Evolutionary conservation across 1,139 yeast species (phyloP).

Genomic region (Yamadazyma membranifaciens): DNA sequence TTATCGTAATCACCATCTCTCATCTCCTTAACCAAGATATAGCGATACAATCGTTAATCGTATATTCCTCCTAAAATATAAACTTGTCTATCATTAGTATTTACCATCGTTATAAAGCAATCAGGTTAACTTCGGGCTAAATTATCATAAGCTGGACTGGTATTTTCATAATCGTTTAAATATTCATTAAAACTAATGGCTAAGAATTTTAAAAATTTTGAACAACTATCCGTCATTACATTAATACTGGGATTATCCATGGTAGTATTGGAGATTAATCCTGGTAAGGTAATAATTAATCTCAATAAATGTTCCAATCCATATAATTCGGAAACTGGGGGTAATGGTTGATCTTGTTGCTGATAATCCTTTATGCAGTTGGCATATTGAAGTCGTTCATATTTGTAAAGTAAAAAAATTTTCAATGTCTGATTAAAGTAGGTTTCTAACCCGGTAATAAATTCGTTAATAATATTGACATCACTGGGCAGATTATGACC

Average conservation of each 20-base stretch:
- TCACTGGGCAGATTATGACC: slow-evolving; percentile 23
- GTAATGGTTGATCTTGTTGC: slow-evolving; percentile 19
- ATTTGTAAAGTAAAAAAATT: slow-evolving; percentile 71
- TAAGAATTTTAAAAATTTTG: slow-evolving; percentile 53
- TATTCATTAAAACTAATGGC: slow-evolving; percentile 47
- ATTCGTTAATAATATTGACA: slow-evolving; percentile 62
- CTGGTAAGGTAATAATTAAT: slow-evolving; percentile 75
- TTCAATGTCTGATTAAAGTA: slow-evolving; percentile 81
- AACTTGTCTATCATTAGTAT: no score
- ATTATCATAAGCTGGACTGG: slow-evolving; percentile 64
- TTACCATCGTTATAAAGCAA: no score
- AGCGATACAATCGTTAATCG: no score
- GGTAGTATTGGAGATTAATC: slow-evolving; percentile 68
- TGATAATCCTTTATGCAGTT: slow-evolving; percentile 39
- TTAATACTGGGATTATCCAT: slow-evolving; percentile 79
- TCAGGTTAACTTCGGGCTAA: slow-evolving; percentile 22
- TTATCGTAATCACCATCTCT: not conserved
- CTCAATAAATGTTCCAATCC: slow-evolving; percentile 80
- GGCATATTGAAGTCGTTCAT: slow-evolving; percentile 79
- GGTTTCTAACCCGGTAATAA: slow-evolving; percentile 62
- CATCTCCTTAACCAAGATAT: no score
- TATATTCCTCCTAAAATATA: no score
- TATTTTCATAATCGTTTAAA: slow-evolving; percentile 48
- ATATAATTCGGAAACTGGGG: slow-evolving; percentile 47
- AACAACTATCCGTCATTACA: slow-evolving; percentile 42